These are phyloP conservation scores for Nemania sp. DNA, from an alignment of 2,329 filamentous ascomycete genomes.

Conservation along the genomic window DNA sequence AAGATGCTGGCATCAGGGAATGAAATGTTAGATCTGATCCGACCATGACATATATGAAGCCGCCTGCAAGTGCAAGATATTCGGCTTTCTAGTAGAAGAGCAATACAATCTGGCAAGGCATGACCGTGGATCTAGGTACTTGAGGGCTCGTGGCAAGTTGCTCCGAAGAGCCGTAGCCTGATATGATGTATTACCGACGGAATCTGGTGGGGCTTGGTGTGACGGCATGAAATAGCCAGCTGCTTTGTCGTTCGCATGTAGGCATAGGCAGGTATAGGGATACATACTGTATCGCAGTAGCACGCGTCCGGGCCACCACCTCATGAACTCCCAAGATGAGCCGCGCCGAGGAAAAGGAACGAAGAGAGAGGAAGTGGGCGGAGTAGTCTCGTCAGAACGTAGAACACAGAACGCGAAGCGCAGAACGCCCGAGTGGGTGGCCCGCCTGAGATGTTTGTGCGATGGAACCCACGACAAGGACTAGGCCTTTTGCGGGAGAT, in stretches of 20 bases:
- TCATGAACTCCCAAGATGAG: conserved; percentile 15
- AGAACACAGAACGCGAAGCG: too few relatives aligned
- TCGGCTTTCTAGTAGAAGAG: neutral
- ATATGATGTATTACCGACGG: conserved; percentile 47
- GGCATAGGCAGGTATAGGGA: neutral
- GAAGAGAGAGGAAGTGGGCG: conserved; percentile 18
- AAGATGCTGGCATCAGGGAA: conserved; percentile 1
- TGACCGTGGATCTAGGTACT: conserved; percentile 27
- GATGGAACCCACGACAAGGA: conserved; percentile 25
- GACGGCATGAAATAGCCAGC: conserved; percentile 37
- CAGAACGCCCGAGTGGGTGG: too few relatives aligned
- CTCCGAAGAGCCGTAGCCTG: conserved; percentile 55
- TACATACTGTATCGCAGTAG: conserved; percentile 21
- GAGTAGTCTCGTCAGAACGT: neutral
- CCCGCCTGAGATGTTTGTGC: conserved; percentile 15
- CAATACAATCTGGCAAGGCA: conserved; percentile 6
- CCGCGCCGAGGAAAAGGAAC: conserved; percentile 18
- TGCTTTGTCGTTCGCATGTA: conserved; percentile 24
- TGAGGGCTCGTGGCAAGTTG: conserved; percentile 45
- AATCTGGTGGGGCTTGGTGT: conserved; percentile 40
- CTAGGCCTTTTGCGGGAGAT: conserved; percentile 24
- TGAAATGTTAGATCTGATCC: neutral
- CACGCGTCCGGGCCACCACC: conserved; percentile 21
- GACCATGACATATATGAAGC: neutral
- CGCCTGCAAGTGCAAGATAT: conserved; percentile 1